Base-by-base conservation (phyloP, 371 early-diverging fungal genomes). In the Mortierella sp. region DNA sequence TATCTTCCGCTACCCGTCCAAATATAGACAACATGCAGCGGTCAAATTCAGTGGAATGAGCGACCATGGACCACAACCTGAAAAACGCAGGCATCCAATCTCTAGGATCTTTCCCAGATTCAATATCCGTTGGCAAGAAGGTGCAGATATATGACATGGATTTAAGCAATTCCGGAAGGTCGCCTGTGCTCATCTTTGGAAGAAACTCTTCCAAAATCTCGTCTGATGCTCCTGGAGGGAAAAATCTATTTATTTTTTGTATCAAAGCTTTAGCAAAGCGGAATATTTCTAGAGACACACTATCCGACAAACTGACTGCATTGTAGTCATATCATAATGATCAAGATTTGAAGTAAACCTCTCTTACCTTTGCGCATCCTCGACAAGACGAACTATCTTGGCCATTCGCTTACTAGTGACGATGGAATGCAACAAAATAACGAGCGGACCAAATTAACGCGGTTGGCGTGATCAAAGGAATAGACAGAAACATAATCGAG, bases 21-120 rank as follows among this genome's bases (percentile, higher is more conserved):
- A 96, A 61, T 17, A 95, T 66, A 23, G 89, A 89, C 23, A 94
- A 68, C 51, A 94, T 91, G 54, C 89, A 88, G 2, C 87, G 83
- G 66, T 94, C 93, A 75, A 86, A 89, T 0, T 85, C 85, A 10
- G 83, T 70, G 13, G 89, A 88, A 40, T 84, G 80, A 2, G 89
- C 88, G 23, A 91, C 82, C 56, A 89, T 84, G 7, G 93, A 89
- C 96, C 96, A 96, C 17, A 96, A 69, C 37, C 91, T 86, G 68
- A 95, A 96, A 12, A 95, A 69, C 1, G 93, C 93, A 22, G 95
- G 93, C 31, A 96, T 72, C 89, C 94, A 95, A n/a, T 83, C 86
- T 57, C 90, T 85, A 73, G 51, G 84, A 72, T 47, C 85, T 81
- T 45, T 77, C 62, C 61, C 72, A 57, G 29, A 70, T n/a, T 15